phyloP scores from a whole-genome alignment of 2,329 filamentous ascomycete genomes.

The Coleophoma crateriformis region DNA sequence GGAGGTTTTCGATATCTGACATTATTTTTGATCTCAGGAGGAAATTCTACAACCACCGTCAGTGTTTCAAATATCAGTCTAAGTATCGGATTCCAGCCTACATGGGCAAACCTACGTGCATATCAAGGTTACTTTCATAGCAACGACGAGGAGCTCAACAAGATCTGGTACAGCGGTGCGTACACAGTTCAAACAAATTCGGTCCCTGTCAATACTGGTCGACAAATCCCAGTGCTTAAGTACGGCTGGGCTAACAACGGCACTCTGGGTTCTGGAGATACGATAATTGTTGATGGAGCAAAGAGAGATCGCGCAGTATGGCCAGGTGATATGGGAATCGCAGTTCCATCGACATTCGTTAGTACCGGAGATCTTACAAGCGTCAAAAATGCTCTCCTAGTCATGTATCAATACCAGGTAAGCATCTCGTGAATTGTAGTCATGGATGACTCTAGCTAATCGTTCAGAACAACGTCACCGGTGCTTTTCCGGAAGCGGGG shows the following conservation, averaged over 20 bases:
- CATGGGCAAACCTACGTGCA: constrained; percentile 30
- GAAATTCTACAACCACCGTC: constrained; percentile 6
- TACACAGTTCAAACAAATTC: constrained; percentile 31
- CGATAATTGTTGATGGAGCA: constrained; percentile 39
- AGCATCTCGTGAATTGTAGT: background rate
- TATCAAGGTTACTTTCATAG: constrained; percentile 45
- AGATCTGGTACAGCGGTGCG: constrained; percentile 50
- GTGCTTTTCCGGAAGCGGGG: constrained; percentile 41
- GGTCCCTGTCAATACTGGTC: too few relatives aligned
- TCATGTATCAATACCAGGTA: too few relatives aligned
- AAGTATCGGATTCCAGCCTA: too few relatives aligned
- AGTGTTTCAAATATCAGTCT: too few relatives aligned
- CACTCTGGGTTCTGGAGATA: constrained; percentile 13
- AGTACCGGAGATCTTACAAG: constrained; percentile 45
- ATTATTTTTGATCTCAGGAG: constrained; percentile 31
- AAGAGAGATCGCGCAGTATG: constrained; percentile 52
- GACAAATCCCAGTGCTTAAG: constrained; percentile 4
- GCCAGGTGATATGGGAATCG: constrained; percentile 54
- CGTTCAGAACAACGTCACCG: constrained; percentile 26
- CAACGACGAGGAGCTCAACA: constrained; percentile 41
- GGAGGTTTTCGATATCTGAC: constrained; percentile 48
- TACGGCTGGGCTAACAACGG: constrained; percentile 16
- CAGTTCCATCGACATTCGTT: constrained; percentile 43
- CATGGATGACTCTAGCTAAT: constrained; percentile 32
- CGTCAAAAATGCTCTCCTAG: constrained; percentile 37